Evolutionary conservation across 257 asterid species (phyloP).

Genomic region (Solanum tacnaense): DNA sequence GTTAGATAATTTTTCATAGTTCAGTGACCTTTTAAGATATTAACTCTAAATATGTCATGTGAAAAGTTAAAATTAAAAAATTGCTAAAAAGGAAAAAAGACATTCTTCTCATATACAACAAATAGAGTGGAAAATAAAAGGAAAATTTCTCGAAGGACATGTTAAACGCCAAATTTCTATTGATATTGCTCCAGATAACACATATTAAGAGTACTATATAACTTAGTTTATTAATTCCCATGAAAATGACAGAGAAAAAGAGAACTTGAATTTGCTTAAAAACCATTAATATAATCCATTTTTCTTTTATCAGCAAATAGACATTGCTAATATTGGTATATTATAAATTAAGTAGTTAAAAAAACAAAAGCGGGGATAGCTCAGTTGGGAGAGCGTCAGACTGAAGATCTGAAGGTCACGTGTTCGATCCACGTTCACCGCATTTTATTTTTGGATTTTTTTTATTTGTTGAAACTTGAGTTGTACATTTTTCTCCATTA

Average conservation of each 20-base stretch:
- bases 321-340: too few relatives aligned
- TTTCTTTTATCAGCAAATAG: neutral
- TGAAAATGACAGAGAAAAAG: neutral
- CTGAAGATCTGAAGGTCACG: constrained; percentile 89
- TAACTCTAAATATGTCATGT: too few relatives aligned
- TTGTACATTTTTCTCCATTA: too few relatives aligned
- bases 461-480: too few relatives aligned
- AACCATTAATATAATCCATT: neutral
- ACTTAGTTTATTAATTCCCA: neutral
- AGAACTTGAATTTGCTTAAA: neutral
- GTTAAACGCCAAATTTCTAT: neutral
- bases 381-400: constrained; percentile 97
- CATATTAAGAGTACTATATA: neutral
- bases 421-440: constrained; percentile 99
- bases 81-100: too few relatives aligned
- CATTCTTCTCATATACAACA: neutral
- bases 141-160: neutral
- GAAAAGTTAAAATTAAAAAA: too few relatives aligned
- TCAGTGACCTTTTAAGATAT: too few relatives aligned
- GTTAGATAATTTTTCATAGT: too few relatives aligned
- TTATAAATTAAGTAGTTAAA: too few relatives aligned
- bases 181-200: neutral
- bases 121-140: neutral
- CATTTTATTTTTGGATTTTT: constrained; percentile 5
- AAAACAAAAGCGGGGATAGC: constrained; percentile 59